Evolutionary conservation across 2,329 filamentous ascomycete species (phyloP).

Genomic region (Curvularia verruculosa): DNA sequence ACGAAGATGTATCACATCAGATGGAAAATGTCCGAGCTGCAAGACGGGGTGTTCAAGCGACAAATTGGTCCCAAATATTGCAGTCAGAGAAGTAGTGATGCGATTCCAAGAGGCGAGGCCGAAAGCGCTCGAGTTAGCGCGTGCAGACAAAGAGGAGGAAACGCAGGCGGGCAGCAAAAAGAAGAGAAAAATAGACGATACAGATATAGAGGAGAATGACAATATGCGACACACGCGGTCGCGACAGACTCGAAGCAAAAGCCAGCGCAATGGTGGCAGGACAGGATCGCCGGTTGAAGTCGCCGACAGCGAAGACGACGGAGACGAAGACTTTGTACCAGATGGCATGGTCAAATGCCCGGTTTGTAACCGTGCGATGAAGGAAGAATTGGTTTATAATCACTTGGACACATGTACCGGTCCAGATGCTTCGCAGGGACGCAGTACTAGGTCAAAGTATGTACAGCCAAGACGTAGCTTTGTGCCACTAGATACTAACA

Average conservation of each 20-base stretch:
- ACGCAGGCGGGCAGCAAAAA: slow-evolving; percentile 22
- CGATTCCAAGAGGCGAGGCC: slow-evolving; percentile 72
- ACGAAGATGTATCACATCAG: slow-evolving; percentile 78
- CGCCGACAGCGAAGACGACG: slow-evolving; percentile 50
- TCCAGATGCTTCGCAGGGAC: slow-evolving; percentile 34
- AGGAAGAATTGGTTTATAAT: slow-evolving; percentile 74
- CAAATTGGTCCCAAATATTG: slow-evolving; percentile 83
- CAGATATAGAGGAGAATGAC: slow-evolving; percentile 53
- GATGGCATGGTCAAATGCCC: slow-evolving; percentile 85
- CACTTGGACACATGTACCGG: slow-evolving; percentile 75
- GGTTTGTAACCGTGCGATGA: slow-evolving; percentile 80
- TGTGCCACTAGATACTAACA: slow-evolving; percentile 13
- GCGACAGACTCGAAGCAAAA: slow-evolving; percentile 49
- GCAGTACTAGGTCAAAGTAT: slow-evolving; percentile 42
- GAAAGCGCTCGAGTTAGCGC: slow-evolving; percentile 69
- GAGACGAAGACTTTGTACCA: slow-evolving; percentile 53
- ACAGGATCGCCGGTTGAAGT: slow-evolving; percentile 43
- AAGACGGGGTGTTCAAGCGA: slow-evolving; percentile 79
- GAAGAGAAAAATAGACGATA: slow-evolving; percentile 60
- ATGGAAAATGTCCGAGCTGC: slow-evolving; percentile 89
- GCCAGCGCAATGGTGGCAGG: slow-evolving; percentile 38
- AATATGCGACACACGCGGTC: slow-evolving; percentile 45
- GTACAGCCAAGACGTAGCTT: slow-evolving; percentile 11
- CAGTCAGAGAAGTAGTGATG: slow-evolving; percentile 82
- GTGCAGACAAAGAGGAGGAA: slow-evolving; percentile 44